Base-by-base conservation (phyloP, 2,329 filamentous ascomycete genomes). In the Thielaviopsis punctulata region DNA sequence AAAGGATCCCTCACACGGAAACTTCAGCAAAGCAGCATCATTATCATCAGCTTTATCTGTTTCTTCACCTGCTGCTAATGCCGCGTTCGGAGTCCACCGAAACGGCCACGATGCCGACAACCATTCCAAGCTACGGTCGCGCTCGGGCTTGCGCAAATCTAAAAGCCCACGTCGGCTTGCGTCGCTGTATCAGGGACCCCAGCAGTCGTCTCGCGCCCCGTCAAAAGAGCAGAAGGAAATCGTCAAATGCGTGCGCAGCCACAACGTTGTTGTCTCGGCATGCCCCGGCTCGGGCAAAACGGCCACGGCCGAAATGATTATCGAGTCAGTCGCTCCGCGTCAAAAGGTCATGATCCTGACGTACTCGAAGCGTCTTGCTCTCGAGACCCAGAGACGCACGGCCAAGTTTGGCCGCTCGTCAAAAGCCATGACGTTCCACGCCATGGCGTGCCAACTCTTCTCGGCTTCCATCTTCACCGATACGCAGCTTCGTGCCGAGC, bases 271-370 rank as follows among this genome's bases (percentile, higher is more conserved):
- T 6, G 62, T 65, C 10, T 64, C 63, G 1, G 63, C 62, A 3
- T 58, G 61, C 18, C 62, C 63, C 5, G 63, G 63, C 0, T 62
- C 63, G 1, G 63, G 63, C 1, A 65, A 65, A 49, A 62, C 62
- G 7, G 59, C 62, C 0, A 64, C 60, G 1, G 60, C 62, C 15
- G 59, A 63, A 53, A 59, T 59, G 1, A 62, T 64, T 50, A 57
- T 60, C 3, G 57, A 55, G 9, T 25, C 39, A 5, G 19, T 48
- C 8, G 60, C 60, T 0, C 48, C 63, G 21, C 57, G 57, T 30
- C 49, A 57, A 18, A 49, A 52, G 21, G 56, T 60, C 15, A 57
- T 52, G 7, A 52, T 62, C 7, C n/a, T 64, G 24, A 60, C 60
- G 7, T 63, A 61, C 51, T 62, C 59, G 0, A 62, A 60, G 36